phyloP scores from a whole-genome alignment of 129 eudicot species.

The Rutidosis leptorrhynchoides region DNA sequence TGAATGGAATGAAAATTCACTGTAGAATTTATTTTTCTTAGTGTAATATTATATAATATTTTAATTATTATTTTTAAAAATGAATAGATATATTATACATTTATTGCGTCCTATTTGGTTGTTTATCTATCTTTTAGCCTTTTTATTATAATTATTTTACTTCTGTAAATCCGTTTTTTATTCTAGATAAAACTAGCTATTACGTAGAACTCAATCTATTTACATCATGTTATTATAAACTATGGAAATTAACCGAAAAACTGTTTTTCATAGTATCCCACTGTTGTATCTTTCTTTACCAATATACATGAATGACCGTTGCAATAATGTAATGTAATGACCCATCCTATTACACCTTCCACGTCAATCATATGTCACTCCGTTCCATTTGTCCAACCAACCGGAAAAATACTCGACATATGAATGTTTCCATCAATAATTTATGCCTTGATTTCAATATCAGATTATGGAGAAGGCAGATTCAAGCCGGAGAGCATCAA shows the following conservation, averaged over 20 bases:
- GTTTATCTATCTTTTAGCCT: neutral
- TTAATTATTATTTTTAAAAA: too few relatives aligned
- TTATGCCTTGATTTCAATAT: slow-evolving; percentile 8
- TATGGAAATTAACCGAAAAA: too few relatives aligned
- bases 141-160: too few relatives aligned
- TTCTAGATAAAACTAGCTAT: too few relatives aligned
- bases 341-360: neutral
- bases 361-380: neutral
- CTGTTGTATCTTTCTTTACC: neutral
- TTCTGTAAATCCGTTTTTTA: too few relatives aligned
- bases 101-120: neutral
- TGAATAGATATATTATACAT: too few relatives aligned
- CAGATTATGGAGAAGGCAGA: slow-evolving; percentile 99
- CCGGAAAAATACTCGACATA: neutral
- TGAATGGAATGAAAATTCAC: neutral
- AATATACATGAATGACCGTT: neutral
- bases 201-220: too few relatives aligned
- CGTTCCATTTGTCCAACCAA: neutral
- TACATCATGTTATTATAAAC: too few relatives aligned
- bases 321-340: neutral
- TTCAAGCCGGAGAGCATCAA: slow-evolving; percentile 94
- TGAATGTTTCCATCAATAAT: too few relatives aligned
- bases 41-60: neutral
- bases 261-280: neutral
- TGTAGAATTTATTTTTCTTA: too few relatives aligned